Evolutionary conservation across 2,329 filamentous ascomycete genomes (phyloP).

Genomic region (Fusarium guadeloupense): DNA sequence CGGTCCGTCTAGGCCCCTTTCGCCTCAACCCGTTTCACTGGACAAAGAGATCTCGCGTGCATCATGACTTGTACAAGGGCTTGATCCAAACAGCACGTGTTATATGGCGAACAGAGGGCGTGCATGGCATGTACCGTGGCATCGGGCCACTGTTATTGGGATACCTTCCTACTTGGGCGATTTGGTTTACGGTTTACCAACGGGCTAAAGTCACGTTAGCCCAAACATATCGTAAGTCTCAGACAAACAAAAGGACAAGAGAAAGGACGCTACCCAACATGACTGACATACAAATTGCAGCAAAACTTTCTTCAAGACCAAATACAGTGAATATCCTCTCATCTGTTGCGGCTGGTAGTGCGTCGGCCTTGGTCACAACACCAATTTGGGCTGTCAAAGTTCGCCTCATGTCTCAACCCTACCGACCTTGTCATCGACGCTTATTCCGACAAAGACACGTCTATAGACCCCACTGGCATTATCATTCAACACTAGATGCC

Average conservation of each 20-base stretch:
- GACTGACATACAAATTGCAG: constrained; percentile 60
- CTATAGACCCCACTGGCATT: constrained; percentile 75
- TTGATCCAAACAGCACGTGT: constrained; percentile 83
- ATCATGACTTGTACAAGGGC: constrained; percentile 77
- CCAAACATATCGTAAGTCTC: constrained; percentile 65
- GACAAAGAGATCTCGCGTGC: constrained; percentile 54
- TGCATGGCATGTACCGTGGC: constrained; percentile 90
- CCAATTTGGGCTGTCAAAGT: constrained; percentile 99
- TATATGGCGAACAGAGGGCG: constrained; percentile 87
- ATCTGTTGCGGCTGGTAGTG: constrained; percentile 85
- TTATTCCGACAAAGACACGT: neutral
- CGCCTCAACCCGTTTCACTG: constrained; percentile 67
- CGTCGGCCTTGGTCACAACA: constrained; percentile 91
- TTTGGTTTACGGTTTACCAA: constrained; percentile 96
- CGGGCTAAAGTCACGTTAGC: constrained; percentile 79
- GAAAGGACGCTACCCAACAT: neutral
- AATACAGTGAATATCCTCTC: constrained; percentile 76
- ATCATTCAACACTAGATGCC: constrained; percentile 86
- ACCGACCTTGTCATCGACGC: constrained; percentile 49
- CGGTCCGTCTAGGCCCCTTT: constrained; percentile 46
- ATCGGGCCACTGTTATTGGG: constrained; percentile 92
- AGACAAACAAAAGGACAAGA: neutral
- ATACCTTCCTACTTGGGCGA: constrained; percentile 96
- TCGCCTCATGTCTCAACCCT: constrained; percentile 92
- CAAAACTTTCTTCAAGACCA: constrained; percentile 50